phyloP scores from a whole-genome alignment of 2,329 filamentous ascomycete genomes.

The Apiospora rasikravindrae region DNA sequence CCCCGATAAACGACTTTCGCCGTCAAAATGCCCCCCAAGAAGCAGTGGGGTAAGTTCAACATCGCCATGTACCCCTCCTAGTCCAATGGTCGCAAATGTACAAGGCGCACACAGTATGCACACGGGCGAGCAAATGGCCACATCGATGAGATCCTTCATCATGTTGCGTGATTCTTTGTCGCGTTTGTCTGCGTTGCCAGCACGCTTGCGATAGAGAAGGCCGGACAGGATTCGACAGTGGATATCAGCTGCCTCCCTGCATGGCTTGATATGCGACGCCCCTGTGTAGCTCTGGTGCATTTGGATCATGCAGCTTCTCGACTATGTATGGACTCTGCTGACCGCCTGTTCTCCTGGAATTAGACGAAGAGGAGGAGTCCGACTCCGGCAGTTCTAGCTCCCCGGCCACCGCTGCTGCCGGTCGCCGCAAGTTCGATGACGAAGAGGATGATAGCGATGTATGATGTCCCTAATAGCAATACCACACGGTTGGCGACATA shows the following conservation, averaged over 20 bases:
- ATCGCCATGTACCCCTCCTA: constrained; percentile 6
- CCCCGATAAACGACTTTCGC: neutral
- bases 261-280: constrained; percentile 11
- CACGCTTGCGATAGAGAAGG: neutral
- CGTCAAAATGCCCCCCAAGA: constrained; percentile 24
- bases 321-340: constrained; percentile 21
- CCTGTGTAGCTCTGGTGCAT: neutral
- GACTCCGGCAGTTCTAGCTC: constrained; percentile 21
- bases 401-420: constrained; percentile 14
- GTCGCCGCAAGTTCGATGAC: constrained; percentile 24
- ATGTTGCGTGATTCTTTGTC: neutral
- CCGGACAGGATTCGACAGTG: neutral
- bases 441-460: constrained; percentile 26
- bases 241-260: constrained; percentile 23
- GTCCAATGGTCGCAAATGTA: constrained; percentile 1
- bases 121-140: neutral
- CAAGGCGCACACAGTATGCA: neutral
- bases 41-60: constrained; percentile 26
- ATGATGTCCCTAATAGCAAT: neutral
- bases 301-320: constrained; percentile 9
- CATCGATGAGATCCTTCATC: neutral
- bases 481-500: neutral
- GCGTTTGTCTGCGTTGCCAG: constrained; percentile 19
- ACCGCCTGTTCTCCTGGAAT: constrained; percentile 19
- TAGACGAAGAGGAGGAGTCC: constrained; percentile 24